Base-by-base conservation (phyloP, 2,329 filamentous ascomycete species). In the Hymenoscyphus occultus region DNA sequence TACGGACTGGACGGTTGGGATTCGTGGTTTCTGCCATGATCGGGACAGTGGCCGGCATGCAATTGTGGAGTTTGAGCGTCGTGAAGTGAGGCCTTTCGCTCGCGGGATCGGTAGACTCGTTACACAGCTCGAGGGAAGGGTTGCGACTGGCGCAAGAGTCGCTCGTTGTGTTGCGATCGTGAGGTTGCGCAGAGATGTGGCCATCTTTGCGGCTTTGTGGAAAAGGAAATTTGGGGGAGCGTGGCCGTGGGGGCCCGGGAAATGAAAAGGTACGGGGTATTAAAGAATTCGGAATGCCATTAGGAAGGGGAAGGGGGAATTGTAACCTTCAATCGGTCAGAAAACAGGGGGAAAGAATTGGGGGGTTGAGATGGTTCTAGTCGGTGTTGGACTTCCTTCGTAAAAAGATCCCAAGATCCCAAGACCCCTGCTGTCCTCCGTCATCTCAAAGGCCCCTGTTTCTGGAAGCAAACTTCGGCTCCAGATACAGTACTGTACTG, bases 161-260 rank as follows among this genome's bases (percentile, higher is more conserved):
- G 60, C 65, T 60, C 63, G 69, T 51, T 40, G 61, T 67, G 70
- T 64, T 65, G 66, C 62, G 42, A 64, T 22, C 45, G 65, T 66
- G 64, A 73, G 14, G 19, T 63, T 63, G 39, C 64, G 62, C 22
- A 71, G 60, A 65, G 67, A 60, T 59, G 65, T 61, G 51, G 68
- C 66, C 72, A 75, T 74, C 35, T 51, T 68, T 45, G 51, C 39
- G 13, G 40, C n/a, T 45, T 58, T 39, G 22, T 54, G 42, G 28
- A 12, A 35, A 35, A 10, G 35, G 28, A 10, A 57, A 39, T 22
- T 40, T 39, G 54, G 57, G 28, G 28, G 56, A 63, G 67, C 70
- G 65, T 71, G 70, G 70, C 72, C 72, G 68, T 62, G 32, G 67
- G 72, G 71, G 69, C 69, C 64, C 68, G 71, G 57, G 60, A 56